Evolutionary conservation across 1,284 basidiomycete species (phyloP), one percentile per base, ranked within the genome.

Genomic region (Abortiporus biennis): DNA sequence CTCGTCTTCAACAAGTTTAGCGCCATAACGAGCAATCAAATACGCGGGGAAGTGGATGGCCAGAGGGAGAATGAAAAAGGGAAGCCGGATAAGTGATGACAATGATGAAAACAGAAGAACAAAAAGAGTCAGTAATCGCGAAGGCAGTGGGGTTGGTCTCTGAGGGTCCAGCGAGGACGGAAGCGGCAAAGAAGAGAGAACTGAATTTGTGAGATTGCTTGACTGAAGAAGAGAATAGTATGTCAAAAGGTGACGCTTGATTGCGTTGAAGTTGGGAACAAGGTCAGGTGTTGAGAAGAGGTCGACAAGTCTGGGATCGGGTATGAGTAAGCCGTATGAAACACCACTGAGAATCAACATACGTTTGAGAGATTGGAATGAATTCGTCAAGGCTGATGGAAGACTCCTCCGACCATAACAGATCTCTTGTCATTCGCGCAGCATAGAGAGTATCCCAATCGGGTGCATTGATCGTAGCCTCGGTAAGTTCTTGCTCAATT

Each of bases 371-470:
- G 38, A 94, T 74, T 11, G 71, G 62, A 15, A 91, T 81, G 56
- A 86, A 93, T 46, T 94, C 80, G 39, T 84, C 76, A 17, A 94
- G 73, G 36, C 80, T 71, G 42, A 96, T 78, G 31, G 77, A 73
- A 44, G 74, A 73, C 46, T 89, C 82, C 43, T 78, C 72, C 52
- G 83, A 80, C 89, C 91, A 98, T 19, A 97, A 69, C 34, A 98
- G 67, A 59, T 96, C 88, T 41, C 89, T 71, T 4, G 93, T 91
- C 82, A 94, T 92, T 43, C 86, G 78, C 9, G 90, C 90, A 23
- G 80, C 80, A 58, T 86, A 88, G 3, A 91, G 70, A 0, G 88
- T 88, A 48, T 92, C 84, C 94, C 94, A 98, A 61, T 97, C 89
- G 21, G 89, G 85, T 6, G 91, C 89, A 59, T 98, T 97, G 50